Base-by-base conservation (phyloP, 345 rosid species). In the Rhodamnia argentea region DNA sequence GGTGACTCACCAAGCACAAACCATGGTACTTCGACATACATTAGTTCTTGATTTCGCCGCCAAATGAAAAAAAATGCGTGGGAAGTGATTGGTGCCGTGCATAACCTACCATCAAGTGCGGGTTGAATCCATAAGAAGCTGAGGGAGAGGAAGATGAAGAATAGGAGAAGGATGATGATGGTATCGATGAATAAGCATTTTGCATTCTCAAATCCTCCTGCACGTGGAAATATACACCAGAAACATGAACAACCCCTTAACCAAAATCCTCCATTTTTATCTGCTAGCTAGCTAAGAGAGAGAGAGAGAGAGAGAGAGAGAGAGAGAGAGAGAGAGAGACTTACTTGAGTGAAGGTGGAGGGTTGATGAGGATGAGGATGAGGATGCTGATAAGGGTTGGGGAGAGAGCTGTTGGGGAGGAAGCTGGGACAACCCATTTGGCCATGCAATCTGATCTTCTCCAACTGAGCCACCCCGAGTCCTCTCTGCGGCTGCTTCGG, bases 391-490 rank as follows among this genome's bases (percentile, higher is more conserved):
- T 60, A 83, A n/a, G 83, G 85, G 59, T 86, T 70, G 82, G 78
- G 74, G 18, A 55, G 84, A 26, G 85, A 76, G 40, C 70, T 89
- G 18, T 93, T 89, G 56, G 88, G 83, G 51, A 70, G 82, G 83
- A 82, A 70, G 93, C 91, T 83, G 51, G 86, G 24, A 60, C 76
- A 51, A 83, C 58, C 85, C 89, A 87, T 20, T 82, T 87, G 89
- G 57, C 87, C 85, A 74, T 87, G 89, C 82, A 87, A 58, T 50
- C 89, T 85, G 54, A 87, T 87, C 83, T 87, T 87, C 85, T 97
- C 99, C 89, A 97, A 89, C 87, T 97, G 98, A 84, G 99, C 99
- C 14, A 97, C 99, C 10, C 99, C 99, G 22, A 96, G 98, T 24
- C 99, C 99, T 92, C 99, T 94, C 83, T 97, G 99, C 0, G 99